These are phyloP conservation scores for Akanthomyces lecanii DNA, from an alignment of 2,329 filamentous ascomycete species.

Conservation along the genomic window DNA sequence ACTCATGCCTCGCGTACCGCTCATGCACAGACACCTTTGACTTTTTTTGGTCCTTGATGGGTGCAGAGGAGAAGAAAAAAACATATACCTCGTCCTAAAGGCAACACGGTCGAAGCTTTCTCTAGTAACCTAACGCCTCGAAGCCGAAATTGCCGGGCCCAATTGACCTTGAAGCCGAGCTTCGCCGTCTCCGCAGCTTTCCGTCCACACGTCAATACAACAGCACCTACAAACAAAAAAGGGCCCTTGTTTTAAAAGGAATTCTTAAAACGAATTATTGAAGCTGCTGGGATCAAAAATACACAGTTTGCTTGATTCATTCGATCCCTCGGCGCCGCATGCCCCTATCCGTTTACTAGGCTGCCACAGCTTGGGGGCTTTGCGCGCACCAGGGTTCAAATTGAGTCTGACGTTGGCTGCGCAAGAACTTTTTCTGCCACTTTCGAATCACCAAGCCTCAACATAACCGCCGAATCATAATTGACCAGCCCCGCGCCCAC, in stretches of 20 bases:
- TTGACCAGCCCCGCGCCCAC: background rate
- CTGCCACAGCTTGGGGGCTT: background rate
- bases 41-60: background rate
- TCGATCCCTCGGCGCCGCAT: background rate
- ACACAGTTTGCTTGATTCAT: too few relatives aligned
- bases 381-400: background rate
- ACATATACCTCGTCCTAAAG: background rate
- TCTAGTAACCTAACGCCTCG: background rate
- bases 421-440: too few relatives aligned
- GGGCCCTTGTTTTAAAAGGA: too few relatives aligned
- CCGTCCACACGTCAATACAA: background rate
- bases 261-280: too few relatives aligned
- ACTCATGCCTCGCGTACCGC: background rate
- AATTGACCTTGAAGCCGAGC: background rate
- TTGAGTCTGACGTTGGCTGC: background rate
- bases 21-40: background rate
- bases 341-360: background rate
- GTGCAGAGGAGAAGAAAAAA: background rate
- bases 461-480: background rate
- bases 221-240: background rate
- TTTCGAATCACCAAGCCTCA: background rate
- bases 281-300: too few relatives aligned
- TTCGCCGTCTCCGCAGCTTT: background rate
- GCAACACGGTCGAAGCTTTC: background rate
- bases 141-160: background rate